These are phyloP conservation scores for Lachnellula subtilissima DNA, from an alignment of 2,329 filamentous ascomycete species.

Conservation along the genomic window DNA sequence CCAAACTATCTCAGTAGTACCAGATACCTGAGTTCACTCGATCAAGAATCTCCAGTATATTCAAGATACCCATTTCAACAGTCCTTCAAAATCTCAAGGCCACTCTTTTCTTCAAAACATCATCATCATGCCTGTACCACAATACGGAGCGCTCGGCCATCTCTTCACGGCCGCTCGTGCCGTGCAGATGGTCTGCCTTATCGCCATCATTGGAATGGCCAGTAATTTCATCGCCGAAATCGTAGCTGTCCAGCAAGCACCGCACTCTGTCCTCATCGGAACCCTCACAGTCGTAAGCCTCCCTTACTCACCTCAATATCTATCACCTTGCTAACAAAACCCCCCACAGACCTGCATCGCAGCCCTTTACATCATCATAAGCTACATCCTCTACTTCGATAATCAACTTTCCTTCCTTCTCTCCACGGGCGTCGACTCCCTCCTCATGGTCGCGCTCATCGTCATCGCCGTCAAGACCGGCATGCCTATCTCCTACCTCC, in stretches of 20 bases:
- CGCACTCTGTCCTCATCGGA: conserved; percentile 69
- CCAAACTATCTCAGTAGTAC: neutral
- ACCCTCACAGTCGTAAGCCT: conserved; percentile 72
- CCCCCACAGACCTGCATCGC: conserved; percentile 64
- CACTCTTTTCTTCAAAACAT: neutral
- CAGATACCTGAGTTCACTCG: neutral
- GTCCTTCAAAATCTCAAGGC: neutral
- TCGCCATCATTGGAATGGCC: conserved; percentile 73
- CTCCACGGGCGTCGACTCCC: conserved; percentile 58
- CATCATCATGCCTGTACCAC: conserved; percentile 20
- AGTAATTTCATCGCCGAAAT: conserved; percentile 80
- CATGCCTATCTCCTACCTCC: conserved; percentile 72
- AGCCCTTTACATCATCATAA: conserved; percentile 72
- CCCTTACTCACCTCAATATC: neutral
- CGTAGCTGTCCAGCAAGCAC: conserved; percentile 57
- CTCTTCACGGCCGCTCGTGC: conserved; percentile 71
- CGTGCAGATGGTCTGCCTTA: conserved; percentile 66
- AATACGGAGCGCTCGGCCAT: conserved; percentile 63
- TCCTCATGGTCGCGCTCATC: conserved; percentile 71
- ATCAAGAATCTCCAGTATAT: neutral
- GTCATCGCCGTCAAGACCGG: conserved; percentile 74
- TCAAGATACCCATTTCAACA: neutral
- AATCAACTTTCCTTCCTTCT: conserved; percentile 70
- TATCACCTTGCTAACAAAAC: conserved; percentile 17
- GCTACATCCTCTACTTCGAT: conserved; percentile 77